Base-by-base conservation (phyloP, 2,329 filamentous ascomycete species). In the Fusarium falciforme region DNA sequence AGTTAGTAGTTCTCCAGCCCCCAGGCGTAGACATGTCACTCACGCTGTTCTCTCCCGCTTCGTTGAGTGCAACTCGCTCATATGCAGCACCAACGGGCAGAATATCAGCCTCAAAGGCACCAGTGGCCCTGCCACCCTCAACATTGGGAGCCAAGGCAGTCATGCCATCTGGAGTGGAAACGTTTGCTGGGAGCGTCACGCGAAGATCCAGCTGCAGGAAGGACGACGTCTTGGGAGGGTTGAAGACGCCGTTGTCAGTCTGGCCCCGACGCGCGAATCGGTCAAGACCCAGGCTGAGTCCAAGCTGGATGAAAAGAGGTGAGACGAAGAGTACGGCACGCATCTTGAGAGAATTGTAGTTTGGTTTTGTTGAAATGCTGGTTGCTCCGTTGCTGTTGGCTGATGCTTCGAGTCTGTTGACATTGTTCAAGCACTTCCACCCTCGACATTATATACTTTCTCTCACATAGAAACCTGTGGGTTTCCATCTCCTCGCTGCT, bases 21-120 rank as follows among this genome's bases (percentile, higher is more conserved):
- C 8, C 2, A 25, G 2, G 3, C 5, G 1, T 2, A 17, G 4
- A 12, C 2, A 5, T 3, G 20, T 2, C 3, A 10, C 64, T 55
- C 12, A 61, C 66, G 20, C 60, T 71, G 22, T 71, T 71, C 14
- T 71, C 66, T 1, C 67, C 57, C 2, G 27, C 47, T 33, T 66
- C 25, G 6, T 65, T 69, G 31, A 49, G 11, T 5, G 31, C 38
- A 10, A 61, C 36, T 7, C 61, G 52, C 25, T 71, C 68, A 9
- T 14, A 61, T 0, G 61, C 62, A 10, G 66, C 54, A 16, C 65
- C 68, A 5, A 68, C 22, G 6, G 61, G 42, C 6, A 54, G 25
- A 14, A 33, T 66, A 11, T 71, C 61, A 4, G 61, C 66, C 7
- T 71, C 68, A 16, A 69, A 68, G 2, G 66, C 66, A 3, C 68